Percentiles rank a stretch among this genome's conserved stretches.
These are phyloP conservation scores for Pseudopyricularia cyperi DNA, from an alignment of 2,329 filamentous ascomycete species.

Conservation along the genomic window DNA sequence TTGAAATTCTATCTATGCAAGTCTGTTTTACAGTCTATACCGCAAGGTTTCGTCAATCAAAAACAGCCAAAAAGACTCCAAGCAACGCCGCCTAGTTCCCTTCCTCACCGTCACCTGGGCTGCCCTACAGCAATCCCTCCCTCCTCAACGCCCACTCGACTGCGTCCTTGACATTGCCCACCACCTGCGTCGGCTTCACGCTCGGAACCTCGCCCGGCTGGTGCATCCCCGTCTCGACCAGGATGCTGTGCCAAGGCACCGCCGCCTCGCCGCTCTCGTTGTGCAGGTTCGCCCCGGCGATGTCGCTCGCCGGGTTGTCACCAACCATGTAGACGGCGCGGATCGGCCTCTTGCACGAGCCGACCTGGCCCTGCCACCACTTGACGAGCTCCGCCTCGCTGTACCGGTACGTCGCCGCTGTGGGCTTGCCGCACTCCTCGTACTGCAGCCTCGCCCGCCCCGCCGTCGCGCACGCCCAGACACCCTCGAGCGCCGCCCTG, in stretches of 20 bases:
- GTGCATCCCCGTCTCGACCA: constrained; percentile 17
- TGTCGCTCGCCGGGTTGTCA: constrained; percentile 81
- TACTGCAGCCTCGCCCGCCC: constrained; percentile 41
- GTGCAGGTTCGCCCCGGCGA: constrained; percentile 73
- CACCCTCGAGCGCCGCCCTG: constrained; percentile 64
- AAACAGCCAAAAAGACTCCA: no score
- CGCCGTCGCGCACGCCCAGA: constrained; percentile 63
- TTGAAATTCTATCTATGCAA: no score
- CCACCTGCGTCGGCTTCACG: no score
- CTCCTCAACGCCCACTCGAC: no score
- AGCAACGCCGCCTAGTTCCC: no score
- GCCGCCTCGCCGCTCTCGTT: constrained; percentile 45
- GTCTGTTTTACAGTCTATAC: no score
- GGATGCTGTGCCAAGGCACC: constrained; percentile 22
- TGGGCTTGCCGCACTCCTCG: constrained; percentile 73
- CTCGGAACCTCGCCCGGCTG: no score
- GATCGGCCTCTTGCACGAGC: constrained; percentile 26
- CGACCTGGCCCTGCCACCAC: constrained; percentile 29
- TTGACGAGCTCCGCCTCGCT: constrained; percentile 60
- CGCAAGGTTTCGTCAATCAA: no score
- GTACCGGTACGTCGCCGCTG: constrained; percentile 63
- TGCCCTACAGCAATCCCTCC: no score
- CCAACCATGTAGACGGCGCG: constrained; percentile 86
- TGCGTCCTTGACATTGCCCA: no score
- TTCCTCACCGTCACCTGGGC: no score